Percentiles rank a stretch among this genome's conserved stretches.
phyloP scores from a whole-genome alignment of 192 early-diverging fungal genomes.

The Funneliformis geosporum region DNA sequence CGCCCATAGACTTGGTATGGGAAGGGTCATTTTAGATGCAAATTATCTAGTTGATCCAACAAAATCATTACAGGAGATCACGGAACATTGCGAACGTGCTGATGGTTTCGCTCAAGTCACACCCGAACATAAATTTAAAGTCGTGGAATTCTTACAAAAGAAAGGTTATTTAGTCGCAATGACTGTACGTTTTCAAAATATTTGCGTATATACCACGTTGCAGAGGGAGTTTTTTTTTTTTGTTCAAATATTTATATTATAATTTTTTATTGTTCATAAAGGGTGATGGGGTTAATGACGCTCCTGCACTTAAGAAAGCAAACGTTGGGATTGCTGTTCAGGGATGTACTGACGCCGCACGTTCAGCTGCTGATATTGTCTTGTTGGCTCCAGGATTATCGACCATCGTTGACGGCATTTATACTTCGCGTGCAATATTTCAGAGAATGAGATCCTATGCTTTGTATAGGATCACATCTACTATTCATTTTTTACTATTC shows the following conservation, averaged over 20 bases:
- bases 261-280: too few species aligned
- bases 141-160: constrained; percentile 94
- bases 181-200: too few species aligned
- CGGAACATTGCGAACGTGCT: constrained; percentile 78
- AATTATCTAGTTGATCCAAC: constrained; percentile 77
- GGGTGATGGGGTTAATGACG: constrained; percentile 98
- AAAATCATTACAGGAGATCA: constrained; percentile 73
- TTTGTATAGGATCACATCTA: constrained; percentile 93
- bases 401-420: constrained; percentile 91
- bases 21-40: constrained; percentile 88
- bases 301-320: constrained; percentile 96
- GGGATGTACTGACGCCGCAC: constrained; percentile 94
- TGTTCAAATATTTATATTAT: too few species aligned
- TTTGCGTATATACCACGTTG: too few species aligned
- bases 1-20: constrained; percentile 88
- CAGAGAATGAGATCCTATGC: constrained; percentile 94
- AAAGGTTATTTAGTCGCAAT: constrained; percentile 85
- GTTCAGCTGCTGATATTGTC: constrained; percentile 95
- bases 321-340: constrained; percentile 97
- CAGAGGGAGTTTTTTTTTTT: too few species aligned
- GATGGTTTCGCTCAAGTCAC: constrained; percentile 98
- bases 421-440: constrained; percentile 90
- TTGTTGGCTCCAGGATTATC: constrained; percentile 85
- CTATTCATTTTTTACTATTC: constrained; percentile 94
- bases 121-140: constrained; percentile 97